A percentile compares a stretch with the other conserved stretches of the same genome.
These are phyloP conservation scores for Pichia thaimueangensis DNA, from an alignment of 805 yeast species.

Conservation along the genomic window DNA sequence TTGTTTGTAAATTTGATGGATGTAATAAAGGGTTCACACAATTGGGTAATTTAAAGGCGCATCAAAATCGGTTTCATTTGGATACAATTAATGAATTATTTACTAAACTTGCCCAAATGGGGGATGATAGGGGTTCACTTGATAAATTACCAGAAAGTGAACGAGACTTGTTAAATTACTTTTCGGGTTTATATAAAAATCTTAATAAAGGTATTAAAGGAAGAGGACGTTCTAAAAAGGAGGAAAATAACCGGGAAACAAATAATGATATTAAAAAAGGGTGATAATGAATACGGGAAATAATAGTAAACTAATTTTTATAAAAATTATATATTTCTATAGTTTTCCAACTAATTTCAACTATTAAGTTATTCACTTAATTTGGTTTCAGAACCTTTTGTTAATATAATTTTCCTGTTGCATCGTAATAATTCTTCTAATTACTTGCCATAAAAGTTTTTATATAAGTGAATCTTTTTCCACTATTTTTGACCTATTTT, in stretches of 20 bases:
- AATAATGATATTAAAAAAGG: neutral
- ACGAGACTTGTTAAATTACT: constrained; percentile 64
- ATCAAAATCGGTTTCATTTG: constrained; percentile 84
- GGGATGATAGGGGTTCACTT: constrained; percentile 40
- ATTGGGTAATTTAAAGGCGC: constrained; percentile 88
- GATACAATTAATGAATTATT: constrained; percentile 65
- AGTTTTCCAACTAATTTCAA: too few relatives aligned
- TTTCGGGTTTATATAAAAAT: constrained; percentile 77
- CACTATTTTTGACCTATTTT: too few relatives aligned
- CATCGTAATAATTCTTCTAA: too few relatives aligned
- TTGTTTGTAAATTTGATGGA: constrained; percentile 68
- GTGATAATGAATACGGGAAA: too few relatives aligned
- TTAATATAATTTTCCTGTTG: too few relatives aligned
- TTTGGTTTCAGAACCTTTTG: too few relatives aligned
- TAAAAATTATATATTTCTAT: too few relatives aligned
- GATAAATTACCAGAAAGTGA: constrained; percentile 52
- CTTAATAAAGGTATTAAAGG: constrained; percentile 90
- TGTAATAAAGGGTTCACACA: constrained; percentile 87
- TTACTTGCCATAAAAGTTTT: too few relatives aligned
- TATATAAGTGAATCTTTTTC: too few relatives aligned
- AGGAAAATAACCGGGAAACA: neutral
- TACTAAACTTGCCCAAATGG: constrained; percentile 53
- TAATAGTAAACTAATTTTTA: too few relatives aligned
- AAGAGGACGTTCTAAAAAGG: constrained; percentile 46
- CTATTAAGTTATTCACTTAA: too few relatives aligned